Conservation (phyloP, 2,329 filamentous ascomycete genomes). For the Chrysosporium keratinophilum region DNA sequence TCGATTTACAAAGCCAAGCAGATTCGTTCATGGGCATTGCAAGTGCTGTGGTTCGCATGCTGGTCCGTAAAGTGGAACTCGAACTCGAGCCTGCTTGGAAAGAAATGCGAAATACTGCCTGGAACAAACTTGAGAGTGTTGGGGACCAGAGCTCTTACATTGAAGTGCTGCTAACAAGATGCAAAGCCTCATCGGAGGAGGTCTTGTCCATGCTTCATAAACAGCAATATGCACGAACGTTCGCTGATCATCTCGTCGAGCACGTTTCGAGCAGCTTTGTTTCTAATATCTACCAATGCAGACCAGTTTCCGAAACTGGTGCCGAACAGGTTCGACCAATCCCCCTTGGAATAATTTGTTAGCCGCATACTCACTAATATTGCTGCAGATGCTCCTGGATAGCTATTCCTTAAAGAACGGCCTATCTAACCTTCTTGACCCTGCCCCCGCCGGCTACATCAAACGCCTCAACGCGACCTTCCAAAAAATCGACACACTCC, state of each 20-base stretch:
- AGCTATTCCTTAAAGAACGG: conserved; percentile 58
- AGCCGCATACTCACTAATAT: conserved; percentile 7
- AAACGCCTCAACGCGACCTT: conserved; percentile 80
- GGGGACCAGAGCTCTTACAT: conserved; percentile 92
- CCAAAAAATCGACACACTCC: conserved; percentile 76
- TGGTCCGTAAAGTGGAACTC: conserved; percentile 74
- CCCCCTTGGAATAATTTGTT: neutral
- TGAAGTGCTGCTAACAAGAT: conserved; percentile 61
- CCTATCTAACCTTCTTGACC: conserved; percentile 45
- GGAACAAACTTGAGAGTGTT: conserved; percentile 86
- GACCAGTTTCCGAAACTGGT: conserved; percentile 83
- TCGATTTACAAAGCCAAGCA: conserved; percentile 85
- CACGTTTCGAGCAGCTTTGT: conserved; percentile 70
- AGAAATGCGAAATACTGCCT: conserved; percentile 93
- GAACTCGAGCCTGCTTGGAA: conserved; percentile 82
- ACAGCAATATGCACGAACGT: conserved; percentile 85
- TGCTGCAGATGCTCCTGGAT: conserved; percentile 74
- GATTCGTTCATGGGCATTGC: conserved; percentile 94
- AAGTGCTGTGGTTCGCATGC: conserved; percentile 68
- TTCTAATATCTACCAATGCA: conserved; percentile 73
- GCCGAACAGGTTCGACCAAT: conserved; percentile 64
- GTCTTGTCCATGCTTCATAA: conserved; percentile 72
- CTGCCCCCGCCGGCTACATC: conserved; percentile 56
- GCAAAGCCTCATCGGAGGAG: conserved; percentile 62
- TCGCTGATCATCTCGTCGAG: conserved; percentile 93